Conservation (phyloP, 2,329 filamentous ascomycete species). For the Penicillium thymicola region DNA sequence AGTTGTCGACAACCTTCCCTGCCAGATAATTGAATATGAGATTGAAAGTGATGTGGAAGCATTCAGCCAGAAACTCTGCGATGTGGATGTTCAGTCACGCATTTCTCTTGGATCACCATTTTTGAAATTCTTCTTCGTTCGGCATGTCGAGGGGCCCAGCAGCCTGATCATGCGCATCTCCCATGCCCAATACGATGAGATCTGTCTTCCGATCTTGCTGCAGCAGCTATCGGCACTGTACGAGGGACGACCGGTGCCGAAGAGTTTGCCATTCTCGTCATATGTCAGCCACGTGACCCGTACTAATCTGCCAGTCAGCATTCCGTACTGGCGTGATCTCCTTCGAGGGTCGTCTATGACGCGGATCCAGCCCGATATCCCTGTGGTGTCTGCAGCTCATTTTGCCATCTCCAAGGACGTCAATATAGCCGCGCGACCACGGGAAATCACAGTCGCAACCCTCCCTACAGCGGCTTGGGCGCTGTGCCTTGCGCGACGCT, state of each 20-base stretch:
- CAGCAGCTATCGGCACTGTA: constrained; percentile 54
- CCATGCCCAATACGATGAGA: constrained; percentile 63
- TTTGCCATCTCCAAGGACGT: constrained; percentile 9
- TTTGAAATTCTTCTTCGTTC: constrained; percentile 52
- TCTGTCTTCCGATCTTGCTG: constrained; percentile 58
- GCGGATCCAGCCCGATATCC: constrained; percentile 12
- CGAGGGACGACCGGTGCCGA: constrained; percentile 23
- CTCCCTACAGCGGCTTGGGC: constrained; percentile 61
- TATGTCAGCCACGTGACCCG: constrained; percentile 31
- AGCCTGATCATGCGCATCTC: constrained; percentile 54
- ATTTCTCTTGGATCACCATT: constrained; percentile 56
- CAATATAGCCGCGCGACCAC: constrained; percentile 45
- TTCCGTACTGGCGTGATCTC: constrained; percentile 45
- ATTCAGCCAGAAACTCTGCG: constrained; percentile 50
- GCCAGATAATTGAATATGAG: constrained; percentile 46
- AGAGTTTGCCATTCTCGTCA: constrained; percentile 34
- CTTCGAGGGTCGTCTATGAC: constrained; percentile 50
- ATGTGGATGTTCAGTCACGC: constrained; percentile 49
- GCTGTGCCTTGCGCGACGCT: constrained; percentile 52
- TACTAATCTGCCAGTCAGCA: constrained; percentile 43
- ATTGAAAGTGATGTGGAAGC: constrained; percentile 45
- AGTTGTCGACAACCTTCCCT: constrained; percentile 31
- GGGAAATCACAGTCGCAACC: constrained; percentile 56
- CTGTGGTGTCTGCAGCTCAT: constrained; percentile 1
- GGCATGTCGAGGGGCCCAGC: constrained; percentile 5